These are phyloP conservation scores for Amanita rubescens DNA, from an alignment of 768 basidiomycete genomes.

Conservation along the genomic window DNA sequence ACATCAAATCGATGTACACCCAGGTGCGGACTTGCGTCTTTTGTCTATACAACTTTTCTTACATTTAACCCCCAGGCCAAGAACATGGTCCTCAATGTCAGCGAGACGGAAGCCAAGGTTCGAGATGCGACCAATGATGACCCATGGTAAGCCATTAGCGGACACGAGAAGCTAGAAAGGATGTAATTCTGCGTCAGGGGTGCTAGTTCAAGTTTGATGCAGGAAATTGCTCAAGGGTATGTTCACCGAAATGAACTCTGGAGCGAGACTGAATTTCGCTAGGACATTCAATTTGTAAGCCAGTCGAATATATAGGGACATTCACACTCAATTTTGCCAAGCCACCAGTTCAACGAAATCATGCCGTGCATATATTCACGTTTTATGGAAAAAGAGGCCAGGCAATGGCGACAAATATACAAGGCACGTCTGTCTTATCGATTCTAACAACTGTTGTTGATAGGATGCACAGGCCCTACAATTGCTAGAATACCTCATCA, in stretches of 20 bases:
- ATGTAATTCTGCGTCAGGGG: conserved; percentile 52
- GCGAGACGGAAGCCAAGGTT: conserved; percentile 96
- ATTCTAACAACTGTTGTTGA: background rate
- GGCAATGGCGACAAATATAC: conserved; percentile 99
- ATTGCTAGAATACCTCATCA: conserved; percentile 91
- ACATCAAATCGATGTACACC: conserved; percentile 91
- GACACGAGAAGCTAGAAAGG: background rate
- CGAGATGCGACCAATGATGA: conserved; percentile 97
- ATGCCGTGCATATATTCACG: conserved; percentile 95
- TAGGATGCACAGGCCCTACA: conserved; percentile 61
- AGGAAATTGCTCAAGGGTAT: conserved; percentile 95
- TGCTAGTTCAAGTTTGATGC: conserved; percentile 96
- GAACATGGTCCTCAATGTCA: conserved; percentile 93
- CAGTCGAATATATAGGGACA: conserved; percentile 2
- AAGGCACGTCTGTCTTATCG: conserved; percentile 47
- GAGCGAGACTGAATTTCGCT: conserved; percentile 8
- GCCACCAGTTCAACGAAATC: conserved; percentile 98
- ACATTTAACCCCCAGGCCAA: conserved; percentile 54
- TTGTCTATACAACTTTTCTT: conserved; percentile 4
- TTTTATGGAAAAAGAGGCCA: conserved; percentile 97
- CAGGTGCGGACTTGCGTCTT: conserved; percentile 43
- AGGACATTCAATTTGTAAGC: conserved; percentile 98
- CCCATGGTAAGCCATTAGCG: conserved; percentile 68
- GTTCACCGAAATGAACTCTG: conserved; percentile 1
- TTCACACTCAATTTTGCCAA: conserved; percentile 23